These are phyloP conservation scores for Boletellus deceptivus DNA, from an alignment of 1,284 basidiomycete genomes.

Conservation along the genomic window DNA sequence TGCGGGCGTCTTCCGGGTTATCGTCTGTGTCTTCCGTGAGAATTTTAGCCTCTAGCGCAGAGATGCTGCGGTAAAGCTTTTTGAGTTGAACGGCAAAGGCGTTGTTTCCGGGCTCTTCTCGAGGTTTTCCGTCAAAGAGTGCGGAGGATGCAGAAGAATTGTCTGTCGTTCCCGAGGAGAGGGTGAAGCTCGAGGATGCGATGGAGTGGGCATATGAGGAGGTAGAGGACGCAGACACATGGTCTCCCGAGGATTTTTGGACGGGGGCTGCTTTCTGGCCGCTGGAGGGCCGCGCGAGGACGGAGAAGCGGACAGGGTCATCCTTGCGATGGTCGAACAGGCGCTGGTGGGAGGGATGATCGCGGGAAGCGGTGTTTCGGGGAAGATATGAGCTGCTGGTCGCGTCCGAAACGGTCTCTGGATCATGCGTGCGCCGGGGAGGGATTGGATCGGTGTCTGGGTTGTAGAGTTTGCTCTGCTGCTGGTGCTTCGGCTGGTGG, in stretches of 20 bases:
- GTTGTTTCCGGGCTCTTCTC: constrained; percentile 58
- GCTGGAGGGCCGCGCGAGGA: constrained; percentile 51
- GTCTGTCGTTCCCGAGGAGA: constrained; percentile 71
- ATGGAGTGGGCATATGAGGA: constrained; percentile 75
- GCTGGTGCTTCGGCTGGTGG: constrained; percentile 32
- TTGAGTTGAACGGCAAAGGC: constrained; percentile 77
- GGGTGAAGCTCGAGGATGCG: constrained; percentile 69
- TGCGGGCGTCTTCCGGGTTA: constrained; percentile 46
- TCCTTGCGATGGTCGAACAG: constrained; percentile 84
- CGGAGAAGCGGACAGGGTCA: constrained; percentile 78
- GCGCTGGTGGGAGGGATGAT: constrained; percentile 46
- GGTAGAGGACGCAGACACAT: constrained; percentile 71
- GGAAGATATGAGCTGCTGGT: constrained; percentile 52
- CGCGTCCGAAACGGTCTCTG: constrained; percentile 57
- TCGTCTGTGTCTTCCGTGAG: constrained; percentile 61
- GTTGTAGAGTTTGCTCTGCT: constrained; percentile 59
- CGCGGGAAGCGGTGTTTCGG: constrained; percentile 37
- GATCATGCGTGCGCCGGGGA: constrained; percentile 57
- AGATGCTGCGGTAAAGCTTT: constrained; percentile 75
- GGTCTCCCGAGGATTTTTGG: constrained; percentile 64
- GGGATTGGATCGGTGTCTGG: constrained; percentile 68
- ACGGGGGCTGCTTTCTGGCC: constrained; percentile 43
- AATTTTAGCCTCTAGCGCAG: constrained; percentile 68
- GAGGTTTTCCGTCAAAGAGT: constrained; percentile 52
- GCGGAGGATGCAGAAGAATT: constrained; percentile 68